Conservation (phyloP, 495 filamentous ascomycete genomes). For the Astrothelium macrocarpum region DNA sequence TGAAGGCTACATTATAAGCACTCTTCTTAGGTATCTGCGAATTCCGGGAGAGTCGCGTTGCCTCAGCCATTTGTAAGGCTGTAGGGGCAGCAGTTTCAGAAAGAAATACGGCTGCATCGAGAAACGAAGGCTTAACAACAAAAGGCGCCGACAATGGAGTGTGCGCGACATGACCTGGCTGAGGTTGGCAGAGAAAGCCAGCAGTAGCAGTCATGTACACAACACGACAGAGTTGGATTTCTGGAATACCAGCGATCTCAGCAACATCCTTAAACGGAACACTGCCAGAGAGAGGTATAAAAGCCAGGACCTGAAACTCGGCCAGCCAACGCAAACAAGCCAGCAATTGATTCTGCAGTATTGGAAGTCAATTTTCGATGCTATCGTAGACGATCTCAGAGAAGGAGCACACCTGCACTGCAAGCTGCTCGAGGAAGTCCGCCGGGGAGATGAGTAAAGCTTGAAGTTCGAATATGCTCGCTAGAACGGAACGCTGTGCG, state of each 20-base stretch:
- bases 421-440: constrained; percentile 18
- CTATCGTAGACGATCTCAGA: background rate
- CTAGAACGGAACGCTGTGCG: background rate
- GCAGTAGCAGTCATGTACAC: constrained; percentile 32
- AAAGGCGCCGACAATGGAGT: constrained; percentile 32
- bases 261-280: constrained; percentile 34
- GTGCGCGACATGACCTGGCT: constrained; percentile 31
- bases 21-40: constrained; percentile 16
- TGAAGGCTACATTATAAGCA: constrained; percentile 21
- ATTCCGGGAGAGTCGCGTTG: constrained; percentile 26
- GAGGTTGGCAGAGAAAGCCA: constrained; percentile 34
- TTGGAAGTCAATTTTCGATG: background rate
- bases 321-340: constrained; percentile 38
- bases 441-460: constrained; percentile 14
- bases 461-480: constrained; percentile 11
- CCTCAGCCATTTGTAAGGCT: constrained; percentile 32
- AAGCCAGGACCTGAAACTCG: constrained; percentile 38
- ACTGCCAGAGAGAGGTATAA: constrained; percentile 31
- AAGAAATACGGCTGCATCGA: constrained; percentile 36
- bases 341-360: constrained; percentile 30
- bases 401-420: constrained; percentile 12
- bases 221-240: constrained; percentile 28
- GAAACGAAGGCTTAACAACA: constrained; percentile 26
- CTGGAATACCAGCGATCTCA: constrained; percentile 30
- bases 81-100: constrained; percentile 27